A percentile compares a stretch with the other conserved stretches of the same genome.
Conservation (phyloP, 2,329 filamentous ascomycete genomes). For the Rhexocercosporidium sp. region DNA sequence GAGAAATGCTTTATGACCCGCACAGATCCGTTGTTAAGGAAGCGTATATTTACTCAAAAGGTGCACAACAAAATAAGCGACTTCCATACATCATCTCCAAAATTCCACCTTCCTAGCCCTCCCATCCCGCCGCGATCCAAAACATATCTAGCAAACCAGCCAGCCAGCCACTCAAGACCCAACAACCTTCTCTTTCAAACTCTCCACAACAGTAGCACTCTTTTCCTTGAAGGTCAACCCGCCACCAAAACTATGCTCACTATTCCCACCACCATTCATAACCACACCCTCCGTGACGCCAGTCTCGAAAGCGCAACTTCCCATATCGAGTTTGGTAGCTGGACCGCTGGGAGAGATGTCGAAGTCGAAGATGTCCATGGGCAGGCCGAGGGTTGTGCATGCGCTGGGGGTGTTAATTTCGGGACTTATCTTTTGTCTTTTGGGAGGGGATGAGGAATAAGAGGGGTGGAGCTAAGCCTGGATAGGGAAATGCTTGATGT, state of each 20-base stretch:
- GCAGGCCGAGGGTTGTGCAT: constrained; percentile 85
- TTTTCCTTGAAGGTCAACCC: constrained; percentile 54
- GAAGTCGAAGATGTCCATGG: constrained; percentile 95
- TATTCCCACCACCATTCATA: constrained; percentile 51
- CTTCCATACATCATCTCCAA: not conserved
- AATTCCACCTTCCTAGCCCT: not conserved
- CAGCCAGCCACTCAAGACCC: constrained; percentile 4
- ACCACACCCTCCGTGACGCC: constrained; percentile 52
- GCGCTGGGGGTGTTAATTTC: constrained; percentile 46
- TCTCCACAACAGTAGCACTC: constrained; percentile 17
- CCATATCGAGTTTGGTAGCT: constrained; percentile 69
- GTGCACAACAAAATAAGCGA: not conserved
- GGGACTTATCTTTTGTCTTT: no score
- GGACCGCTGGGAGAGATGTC: constrained; percentile 74
- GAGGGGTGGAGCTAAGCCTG: no score
- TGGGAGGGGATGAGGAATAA: no score
- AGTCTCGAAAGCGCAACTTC: constrained; percentile 69
- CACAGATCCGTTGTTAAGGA: not conserved
- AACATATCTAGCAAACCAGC: not conserved
- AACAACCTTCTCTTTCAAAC: constrained; percentile 21
- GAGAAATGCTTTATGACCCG: not conserved
- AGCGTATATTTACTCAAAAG: not conserved
- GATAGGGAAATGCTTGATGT: constrained; percentile 1
- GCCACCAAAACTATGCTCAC: constrained; percentile 55
- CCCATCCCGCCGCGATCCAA: not conserved